Percentiles rank a stretch among this genome's conserved stretches.
phyloP scores from a whole-genome alignment of 305 asterid genomes.

The Caryopteris hybrid region DNA sequence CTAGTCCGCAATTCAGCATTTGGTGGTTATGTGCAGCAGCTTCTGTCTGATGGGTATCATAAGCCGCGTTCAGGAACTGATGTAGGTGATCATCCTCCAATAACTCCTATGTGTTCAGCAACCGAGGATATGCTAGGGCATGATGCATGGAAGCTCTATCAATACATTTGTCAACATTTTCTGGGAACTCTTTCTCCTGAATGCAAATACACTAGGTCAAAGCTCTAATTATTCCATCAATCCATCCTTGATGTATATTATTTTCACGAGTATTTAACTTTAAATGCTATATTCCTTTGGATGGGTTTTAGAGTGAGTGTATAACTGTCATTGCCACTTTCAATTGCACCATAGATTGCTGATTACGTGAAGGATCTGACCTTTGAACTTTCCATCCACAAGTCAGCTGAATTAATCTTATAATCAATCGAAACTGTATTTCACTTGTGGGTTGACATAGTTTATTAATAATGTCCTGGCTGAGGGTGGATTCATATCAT shows the following conservation, averaged over 20 bases:
- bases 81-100: slow-evolving; percentile 94
- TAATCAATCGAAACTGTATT: neutral
- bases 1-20: slow-evolving; percentile 48
- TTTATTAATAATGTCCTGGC: neutral
- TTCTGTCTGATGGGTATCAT: slow-evolving; percentile 51
- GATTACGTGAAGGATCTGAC: neutral
- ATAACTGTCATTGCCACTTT: neutral
- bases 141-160: slow-evolving; percentile 87
- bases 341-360: neutral
- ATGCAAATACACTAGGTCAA: slow-evolving; percentile 73
- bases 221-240: neutral
- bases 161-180: slow-evolving; percentile 84
- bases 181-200: slow-evolving; percentile 83
- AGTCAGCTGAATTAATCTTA: neutral
- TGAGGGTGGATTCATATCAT: neutral
- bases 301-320: neutral
- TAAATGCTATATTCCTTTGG: neutral
- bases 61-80: slow-evolving; percentile 81
- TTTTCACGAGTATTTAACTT: neutral
- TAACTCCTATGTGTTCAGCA: slow-evolving; percentile 85
- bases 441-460: neutral
- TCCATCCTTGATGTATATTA: neutral
- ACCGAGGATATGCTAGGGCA: slow-evolving; percentile 69
- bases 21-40: slow-evolving; percentile 63
- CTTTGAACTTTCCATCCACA: neutral